phyloP scores from a whole-genome alignment of 1,284 basidiomycete species.

The Rhodotorula sp. region DNA sequence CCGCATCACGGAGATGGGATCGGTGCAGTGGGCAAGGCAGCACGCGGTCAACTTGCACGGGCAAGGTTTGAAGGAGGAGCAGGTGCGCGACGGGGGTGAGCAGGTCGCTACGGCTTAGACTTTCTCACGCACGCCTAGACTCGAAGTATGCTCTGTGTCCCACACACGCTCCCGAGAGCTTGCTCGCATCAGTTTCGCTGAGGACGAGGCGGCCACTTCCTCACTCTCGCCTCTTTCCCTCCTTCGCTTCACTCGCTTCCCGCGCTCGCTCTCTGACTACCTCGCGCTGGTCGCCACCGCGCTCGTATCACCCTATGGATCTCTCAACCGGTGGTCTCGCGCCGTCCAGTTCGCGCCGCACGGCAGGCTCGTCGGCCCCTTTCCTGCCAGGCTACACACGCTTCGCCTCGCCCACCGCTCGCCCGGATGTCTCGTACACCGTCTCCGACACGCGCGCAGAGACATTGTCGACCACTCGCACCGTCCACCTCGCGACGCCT shows the following conservation, averaged over 20 bases:
- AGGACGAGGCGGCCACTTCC: no score
- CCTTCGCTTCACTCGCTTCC: neutral
- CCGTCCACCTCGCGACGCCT: no score
- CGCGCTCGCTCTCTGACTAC: neutral
- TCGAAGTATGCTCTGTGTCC: no score
- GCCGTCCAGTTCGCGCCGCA: neutral
- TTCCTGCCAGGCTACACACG: no score
- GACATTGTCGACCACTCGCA: no score
- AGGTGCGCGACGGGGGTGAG: conserved; percentile 56
- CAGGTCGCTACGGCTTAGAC: conserved; percentile 6
- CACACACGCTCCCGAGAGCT: neutral
- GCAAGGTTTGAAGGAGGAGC: conserved; percentile 51
- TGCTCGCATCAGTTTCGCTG: neutral
- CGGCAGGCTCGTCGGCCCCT: neutral
- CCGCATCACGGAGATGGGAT: conserved; percentile 35
- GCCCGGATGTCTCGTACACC: no score
- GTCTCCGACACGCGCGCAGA: no score
- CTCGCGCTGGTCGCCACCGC: neutral
- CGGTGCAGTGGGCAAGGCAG: conserved; percentile 29
- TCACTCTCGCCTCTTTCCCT: neutral
- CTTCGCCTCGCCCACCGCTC: no score
- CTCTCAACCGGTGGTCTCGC: conserved; percentile 1
- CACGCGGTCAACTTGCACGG: neutral
- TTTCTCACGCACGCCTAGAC: neutral
- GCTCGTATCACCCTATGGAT: neutral